These are phyloP conservation scores for Cystobasidium onofrii DNA, from an alignment of 768 basidiomycete genomes.

Conservation along the genomic window DNA sequence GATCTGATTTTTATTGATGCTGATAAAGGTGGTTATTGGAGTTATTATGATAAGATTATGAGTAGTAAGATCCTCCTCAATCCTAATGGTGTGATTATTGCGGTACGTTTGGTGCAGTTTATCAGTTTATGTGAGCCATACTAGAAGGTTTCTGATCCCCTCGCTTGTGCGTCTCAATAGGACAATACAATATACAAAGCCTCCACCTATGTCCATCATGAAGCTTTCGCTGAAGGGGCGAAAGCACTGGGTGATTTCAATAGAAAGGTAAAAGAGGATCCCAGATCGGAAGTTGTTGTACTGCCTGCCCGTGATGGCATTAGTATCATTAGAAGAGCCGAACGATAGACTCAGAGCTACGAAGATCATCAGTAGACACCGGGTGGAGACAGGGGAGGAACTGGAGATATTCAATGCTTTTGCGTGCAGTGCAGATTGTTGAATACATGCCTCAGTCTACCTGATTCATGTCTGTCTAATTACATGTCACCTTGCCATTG, in stretches of 20 bases:
- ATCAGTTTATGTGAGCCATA: neutral
- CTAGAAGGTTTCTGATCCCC: neutral
- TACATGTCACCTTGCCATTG: too few relatives aligned
- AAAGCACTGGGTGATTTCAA: conserved; percentile 27
- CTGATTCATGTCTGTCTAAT: too few relatives aligned
- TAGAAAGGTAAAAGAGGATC: conserved; percentile 10
- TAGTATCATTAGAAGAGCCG: conserved; percentile 17
- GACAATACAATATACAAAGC: conserved; percentile 40
- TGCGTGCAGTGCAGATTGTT: too few relatives aligned
- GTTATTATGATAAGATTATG: conserved; percentile 31
- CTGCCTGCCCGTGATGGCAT: conserved; percentile 17
- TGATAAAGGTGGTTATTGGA: conserved; percentile 36
- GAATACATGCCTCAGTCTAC: too few relatives aligned
- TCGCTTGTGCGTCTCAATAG: neutral
- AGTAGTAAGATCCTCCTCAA: conserved; percentile 25
- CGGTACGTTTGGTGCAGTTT: conserved; percentile 5
- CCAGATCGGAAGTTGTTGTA: conserved; percentile 7
- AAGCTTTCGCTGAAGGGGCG: conserved; percentile 27
- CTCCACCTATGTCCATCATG: conserved; percentile 22
- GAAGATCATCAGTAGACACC: neutral
- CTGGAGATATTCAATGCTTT: neutral
- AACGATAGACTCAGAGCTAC: neutral
- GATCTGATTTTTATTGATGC: conserved; percentile 41
- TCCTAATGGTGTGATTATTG: conserved; percentile 35
- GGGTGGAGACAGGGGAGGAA: too few relatives aligned